Evolutionary conservation across 106 monocot species (phyloP), one percentile per base, ranked within the genome.

Genomic region (Dendrobium chrysotoxum): DNA sequence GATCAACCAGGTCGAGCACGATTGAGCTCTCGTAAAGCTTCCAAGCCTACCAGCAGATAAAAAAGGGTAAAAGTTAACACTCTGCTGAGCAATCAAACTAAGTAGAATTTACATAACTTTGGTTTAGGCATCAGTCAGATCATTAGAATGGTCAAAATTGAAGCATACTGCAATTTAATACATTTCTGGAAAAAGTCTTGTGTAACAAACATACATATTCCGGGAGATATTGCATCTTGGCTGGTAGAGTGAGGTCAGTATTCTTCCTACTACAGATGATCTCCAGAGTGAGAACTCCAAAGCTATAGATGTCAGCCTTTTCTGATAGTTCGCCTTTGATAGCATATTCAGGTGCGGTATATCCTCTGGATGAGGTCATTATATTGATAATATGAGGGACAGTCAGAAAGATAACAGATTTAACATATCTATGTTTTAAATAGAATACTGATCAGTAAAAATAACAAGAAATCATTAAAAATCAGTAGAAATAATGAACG

Each of bases 301-400:
- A 90, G 75, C 90, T 90, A 50, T 90, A 90, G 17, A 87, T 90
- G 75, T 90, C 90, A 35, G 90, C 90, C 53, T 90, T 90, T 53
- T 87, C 90, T 26, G 87, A 85, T 44, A 90, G 75, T 80, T 90
- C 90, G 16, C 90, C 90, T 87, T 80, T 87, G 30, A 90, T 80
- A 30, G 90, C 90, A 79, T 90, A 90, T 76, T 90, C 90, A 80
- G 90, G 90, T 71, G 90, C 90, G 46, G 87, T 87, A 65, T 90
- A 87, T 46, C 89, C 89, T 53, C 89, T 90, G 85, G 12, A 21
- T 79, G 12, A 68, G 0, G 0, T 3, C 44, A 75, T 25, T 21
- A 17, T 73, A 28, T 40, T 40, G 28, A 74, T 5, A 18, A 74
- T 74, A 74, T 40, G n/a, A 41, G 5, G 10, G 7, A 73, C 74